Evolutionary conservation across 2,329 filamentous ascomycete genomes (phyloP).

Genomic region (Dissoconium aciculare): DNA sequence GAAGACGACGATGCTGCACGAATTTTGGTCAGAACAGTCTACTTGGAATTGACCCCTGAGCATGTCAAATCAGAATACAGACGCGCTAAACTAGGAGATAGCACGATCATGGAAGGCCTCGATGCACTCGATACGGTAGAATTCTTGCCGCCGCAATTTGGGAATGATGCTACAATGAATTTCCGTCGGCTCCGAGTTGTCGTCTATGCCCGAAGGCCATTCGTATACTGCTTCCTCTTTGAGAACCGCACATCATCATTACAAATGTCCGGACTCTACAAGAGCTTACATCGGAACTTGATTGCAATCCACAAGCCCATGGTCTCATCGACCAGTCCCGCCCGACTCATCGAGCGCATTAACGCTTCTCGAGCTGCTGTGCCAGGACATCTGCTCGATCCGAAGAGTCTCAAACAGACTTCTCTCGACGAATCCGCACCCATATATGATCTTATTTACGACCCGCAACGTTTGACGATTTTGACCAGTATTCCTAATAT

Average conservation of each 20-base stretch:
- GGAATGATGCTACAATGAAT: too few species aligned
- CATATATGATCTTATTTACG: slow-evolving; percentile 47
- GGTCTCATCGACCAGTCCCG: slow-evolving; percentile 28
- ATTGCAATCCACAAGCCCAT: slow-evolving; percentile 33
- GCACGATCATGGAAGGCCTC: neutral
- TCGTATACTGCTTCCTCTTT: slow-evolving; percentile 66
- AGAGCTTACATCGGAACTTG: slow-evolving; percentile 38
- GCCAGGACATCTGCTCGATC: slow-evolving; percentile 13
- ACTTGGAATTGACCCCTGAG: slow-evolving; percentile 40
- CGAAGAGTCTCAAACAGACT: slow-evolving; percentile 22
- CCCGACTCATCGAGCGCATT: slow-evolving; percentile 30
- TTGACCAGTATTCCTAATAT: slow-evolving; percentile 51
- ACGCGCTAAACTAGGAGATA: neutral
- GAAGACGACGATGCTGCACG: slow-evolving; percentile 27
- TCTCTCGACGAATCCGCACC: slow-evolving; percentile 18
- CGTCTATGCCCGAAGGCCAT: slow-evolving; percentile 57
- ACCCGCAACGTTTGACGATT: slow-evolving; percentile 42
- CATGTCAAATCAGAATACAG: neutral
- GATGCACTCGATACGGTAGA: too few species aligned
- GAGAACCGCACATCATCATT: slow-evolving; percentile 43
- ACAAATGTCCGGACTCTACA: slow-evolving; percentile 31
- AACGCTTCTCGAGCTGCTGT: slow-evolving; percentile 16
- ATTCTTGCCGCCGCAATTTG: too few species aligned
- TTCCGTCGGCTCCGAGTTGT: slow-evolving; percentile 44
- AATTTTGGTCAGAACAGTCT: slow-evolving; percentile 49